phyloP scores from a whole-genome alignment of 2,329 filamentous ascomycete genomes.

The Scorias spongiosa region DNA sequence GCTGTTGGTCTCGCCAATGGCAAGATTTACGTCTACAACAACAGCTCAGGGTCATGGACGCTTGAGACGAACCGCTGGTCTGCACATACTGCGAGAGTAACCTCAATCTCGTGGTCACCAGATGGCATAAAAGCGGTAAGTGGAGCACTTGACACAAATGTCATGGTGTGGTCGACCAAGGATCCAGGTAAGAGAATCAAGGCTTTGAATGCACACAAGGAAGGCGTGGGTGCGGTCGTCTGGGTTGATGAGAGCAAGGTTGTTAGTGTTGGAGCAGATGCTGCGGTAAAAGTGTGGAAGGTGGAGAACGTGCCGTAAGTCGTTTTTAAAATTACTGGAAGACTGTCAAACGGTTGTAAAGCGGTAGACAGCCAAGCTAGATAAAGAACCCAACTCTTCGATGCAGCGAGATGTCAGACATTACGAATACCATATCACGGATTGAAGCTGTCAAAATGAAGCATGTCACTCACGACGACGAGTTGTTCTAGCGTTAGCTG shows the following conservation, averaged over 20 bases:
- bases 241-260: constrained; percentile 60
- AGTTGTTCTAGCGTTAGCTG: too few relatives aligned
- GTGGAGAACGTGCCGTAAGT: constrained; percentile 35
- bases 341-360: too few relatives aligned
- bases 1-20: constrained; percentile 72
- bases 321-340: too few relatives aligned
- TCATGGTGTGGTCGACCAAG: constrained; percentile 78
- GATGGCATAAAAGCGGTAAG: constrained; percentile 66
- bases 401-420: too few relatives aligned
- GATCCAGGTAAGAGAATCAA: constrained; percentile 77
- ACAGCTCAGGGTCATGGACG: constrained; percentile 32
- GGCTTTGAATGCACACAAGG: constrained; percentile 81
- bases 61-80: constrained; percentile 70
- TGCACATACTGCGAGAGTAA: constrained; percentile 54
- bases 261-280: constrained; percentile 72
- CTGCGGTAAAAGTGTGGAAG: constrained; percentile 78
- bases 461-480: too few relatives aligned
- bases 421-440: too few relatives aligned
- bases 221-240: constrained; percentile 75
- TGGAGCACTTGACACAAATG: constrained; percentile 76
- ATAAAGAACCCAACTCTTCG: too few relatives aligned
- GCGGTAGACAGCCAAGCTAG: too few relatives aligned
- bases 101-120: constrained; percentile 60
- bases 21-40: constrained; percentile 71
- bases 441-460: too few relatives aligned